Conservation (phyloP, 2,329 filamentous ascomycete genomes). For the Parastagonospora avenae region DNA sequence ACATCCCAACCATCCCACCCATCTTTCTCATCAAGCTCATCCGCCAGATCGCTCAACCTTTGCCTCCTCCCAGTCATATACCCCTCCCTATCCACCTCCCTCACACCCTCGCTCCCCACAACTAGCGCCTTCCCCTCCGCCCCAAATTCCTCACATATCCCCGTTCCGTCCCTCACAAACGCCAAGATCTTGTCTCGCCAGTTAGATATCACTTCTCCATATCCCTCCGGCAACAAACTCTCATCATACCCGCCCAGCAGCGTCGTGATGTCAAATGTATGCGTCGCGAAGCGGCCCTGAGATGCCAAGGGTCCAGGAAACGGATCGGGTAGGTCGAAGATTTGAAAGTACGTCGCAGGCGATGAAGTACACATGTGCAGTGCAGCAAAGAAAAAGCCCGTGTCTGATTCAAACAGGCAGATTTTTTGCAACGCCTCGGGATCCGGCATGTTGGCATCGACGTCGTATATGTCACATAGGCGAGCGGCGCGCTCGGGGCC, state of each 20-base stretch:
- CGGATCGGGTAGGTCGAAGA: conserved; percentile 21
- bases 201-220: conserved; percentile 5
- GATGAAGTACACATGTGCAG: conserved; percentile 9
- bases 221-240: conserved; percentile 9
- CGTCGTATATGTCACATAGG: background rate
- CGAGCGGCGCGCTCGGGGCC: background rate
- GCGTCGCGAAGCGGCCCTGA: conserved; percentile 17
- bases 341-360: conserved; percentile 18
- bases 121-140: conserved; percentile 6
- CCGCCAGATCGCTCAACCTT: conserved; percentile 16
- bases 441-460: background rate
- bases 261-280: conserved; percentile 23
- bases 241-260: conserved; percentile 21
- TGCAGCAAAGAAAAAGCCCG: conserved; percentile 23
- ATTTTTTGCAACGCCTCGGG: conserved; percentile 15
- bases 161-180: conserved; percentile 12
- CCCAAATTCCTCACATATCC: conserved; percentile 12
- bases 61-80: conserved; percentile 12
- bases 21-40: conserved; percentile 6
- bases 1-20: conserved; percentile 17
- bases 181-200: conserved; percentile 19
- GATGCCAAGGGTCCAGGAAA: conserved; percentile 15
- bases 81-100: conserved; percentile 9
- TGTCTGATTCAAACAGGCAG: conserved; percentile 24
- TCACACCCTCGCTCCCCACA: conserved; percentile 10